Conservation (phyloP, 805 yeast genomes). For the Cyberlindnera xishuangbannaensis region DNA sequence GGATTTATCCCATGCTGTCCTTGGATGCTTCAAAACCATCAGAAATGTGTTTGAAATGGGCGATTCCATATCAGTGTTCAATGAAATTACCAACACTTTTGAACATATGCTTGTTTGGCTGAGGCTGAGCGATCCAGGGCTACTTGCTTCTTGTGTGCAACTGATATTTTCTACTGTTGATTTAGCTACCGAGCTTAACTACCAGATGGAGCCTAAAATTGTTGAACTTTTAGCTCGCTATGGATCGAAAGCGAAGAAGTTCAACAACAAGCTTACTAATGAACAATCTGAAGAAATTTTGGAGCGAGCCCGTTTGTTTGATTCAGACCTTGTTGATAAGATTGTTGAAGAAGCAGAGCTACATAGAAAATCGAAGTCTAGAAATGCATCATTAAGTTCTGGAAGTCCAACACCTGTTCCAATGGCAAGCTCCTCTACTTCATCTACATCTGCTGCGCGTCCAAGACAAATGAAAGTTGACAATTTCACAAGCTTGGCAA, state of each 20-base stretch:
- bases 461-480: conserved; percentile 30
- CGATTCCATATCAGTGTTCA: conserved; percentile 34
- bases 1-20: conserved; percentile 63
- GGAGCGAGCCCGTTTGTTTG: conserved; percentile 51
- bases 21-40: conserved; percentile 58
- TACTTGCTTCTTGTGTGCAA: conserved; percentile 66
- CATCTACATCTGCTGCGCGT: conserved; percentile 18
- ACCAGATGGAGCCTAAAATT: conserved; percentile 46
- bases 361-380: conserved; percentile 27
- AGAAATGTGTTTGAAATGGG: conserved; percentile 25
- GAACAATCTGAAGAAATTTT: conserved; percentile 63
- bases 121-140: conserved; percentile 70
- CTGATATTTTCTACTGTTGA: conserved; percentile 63
- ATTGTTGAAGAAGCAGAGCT: conserved; percentile 39
- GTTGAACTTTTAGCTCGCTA: conserved; percentile 54
- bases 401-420: conserved; percentile 2
- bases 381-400: conserved; percentile 1
- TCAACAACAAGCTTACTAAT: conserved; percentile 62
- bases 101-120: conserved; percentile 73
- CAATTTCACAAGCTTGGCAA: conserved; percentile 33
- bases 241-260: conserved; percentile 60
- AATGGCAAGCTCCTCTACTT: background rate
- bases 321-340: conserved; percentile 47
- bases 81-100: conserved; percentile 55
- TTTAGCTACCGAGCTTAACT: conserved; percentile 49